Evolutionary conservation across 371 early-diverging fungal species (phyloP).

Genomic region (Entomophthora muscae): DNA sequence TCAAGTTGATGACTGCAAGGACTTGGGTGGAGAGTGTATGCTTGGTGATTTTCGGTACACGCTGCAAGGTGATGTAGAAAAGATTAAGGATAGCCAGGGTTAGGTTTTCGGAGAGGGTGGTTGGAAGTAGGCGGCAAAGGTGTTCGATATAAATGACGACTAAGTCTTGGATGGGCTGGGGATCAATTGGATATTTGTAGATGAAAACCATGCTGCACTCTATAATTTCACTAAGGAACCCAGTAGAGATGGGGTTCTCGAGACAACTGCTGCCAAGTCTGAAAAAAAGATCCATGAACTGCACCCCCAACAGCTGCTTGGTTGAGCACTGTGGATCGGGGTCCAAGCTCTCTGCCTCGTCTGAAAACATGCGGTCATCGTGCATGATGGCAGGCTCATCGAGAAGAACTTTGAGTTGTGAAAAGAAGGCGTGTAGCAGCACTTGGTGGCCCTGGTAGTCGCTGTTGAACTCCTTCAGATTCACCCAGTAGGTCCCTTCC

Average conservation of each 20-base stretch:
- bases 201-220: neutral
- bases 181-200: conserved; percentile 1
- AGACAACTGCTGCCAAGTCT: neutral
- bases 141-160: neutral
- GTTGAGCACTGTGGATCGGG: neutral
- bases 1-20: neutral
- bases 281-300: conserved; percentile 3
- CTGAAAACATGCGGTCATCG: neutral
- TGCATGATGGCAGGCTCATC: neutral
- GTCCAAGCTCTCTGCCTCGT: neutral
- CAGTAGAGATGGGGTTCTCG: too few relatives aligned
- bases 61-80: neutral
- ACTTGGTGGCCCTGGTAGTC: neutral
- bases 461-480: neutral
- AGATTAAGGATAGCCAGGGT: neutral
- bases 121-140: neutral
- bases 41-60: neutral
- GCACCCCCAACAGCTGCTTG: neutral
- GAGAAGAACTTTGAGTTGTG: neutral
- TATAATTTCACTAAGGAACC: neutral
- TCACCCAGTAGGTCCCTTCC: neutral
- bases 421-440: neutral
- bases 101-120: neutral
- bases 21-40: neutral
- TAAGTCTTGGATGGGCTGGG: neutral